Conservation (phyloP, 257 asterid genomes). For the Anisodus acutangulus region DNA sequence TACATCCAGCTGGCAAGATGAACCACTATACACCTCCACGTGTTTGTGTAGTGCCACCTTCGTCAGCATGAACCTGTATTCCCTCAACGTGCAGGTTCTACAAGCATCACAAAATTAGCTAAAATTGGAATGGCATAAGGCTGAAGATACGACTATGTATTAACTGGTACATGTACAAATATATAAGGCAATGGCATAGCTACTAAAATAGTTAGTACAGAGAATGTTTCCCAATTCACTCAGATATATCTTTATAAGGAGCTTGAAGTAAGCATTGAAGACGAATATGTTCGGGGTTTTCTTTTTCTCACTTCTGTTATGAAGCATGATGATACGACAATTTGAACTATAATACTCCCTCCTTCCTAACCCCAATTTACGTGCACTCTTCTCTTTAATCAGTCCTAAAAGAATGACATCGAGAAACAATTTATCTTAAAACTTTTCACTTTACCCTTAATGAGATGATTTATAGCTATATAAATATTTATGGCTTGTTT, state of each 20-base stretch:
- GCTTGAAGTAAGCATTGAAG: background rate
- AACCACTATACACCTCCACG: constrained; percentile 51
- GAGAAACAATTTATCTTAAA: too few species aligned
- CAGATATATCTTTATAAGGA: background rate
- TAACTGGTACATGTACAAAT: background rate
- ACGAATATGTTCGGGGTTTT: background rate
- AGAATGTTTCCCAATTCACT: background rate
- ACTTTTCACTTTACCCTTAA: too few species aligned
- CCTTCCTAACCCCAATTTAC: too few species aligned
- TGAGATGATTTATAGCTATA: too few species aligned
- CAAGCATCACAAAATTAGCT: background rate
- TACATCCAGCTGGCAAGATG: constrained; percentile 51
- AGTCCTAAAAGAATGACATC: too few species aligned
- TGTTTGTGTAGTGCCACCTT: constrained; percentile 46
- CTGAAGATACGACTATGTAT: constrained; percentile 3
- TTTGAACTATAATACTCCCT: background rate
- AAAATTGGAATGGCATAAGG: background rate
- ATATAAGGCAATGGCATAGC: background rate
- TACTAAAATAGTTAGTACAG: background rate
- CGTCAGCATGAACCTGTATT: constrained; percentile 42
- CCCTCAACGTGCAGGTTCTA: constrained; percentile 41
- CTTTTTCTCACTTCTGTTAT: background rate
- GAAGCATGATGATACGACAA: background rate
- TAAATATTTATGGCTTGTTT: too few species aligned
- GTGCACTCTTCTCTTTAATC: too few species aligned